These are phyloP conservation scores for Citrus australasica DNA, from an alignment of 345 rosid species.

Conservation along the genomic window DNA sequence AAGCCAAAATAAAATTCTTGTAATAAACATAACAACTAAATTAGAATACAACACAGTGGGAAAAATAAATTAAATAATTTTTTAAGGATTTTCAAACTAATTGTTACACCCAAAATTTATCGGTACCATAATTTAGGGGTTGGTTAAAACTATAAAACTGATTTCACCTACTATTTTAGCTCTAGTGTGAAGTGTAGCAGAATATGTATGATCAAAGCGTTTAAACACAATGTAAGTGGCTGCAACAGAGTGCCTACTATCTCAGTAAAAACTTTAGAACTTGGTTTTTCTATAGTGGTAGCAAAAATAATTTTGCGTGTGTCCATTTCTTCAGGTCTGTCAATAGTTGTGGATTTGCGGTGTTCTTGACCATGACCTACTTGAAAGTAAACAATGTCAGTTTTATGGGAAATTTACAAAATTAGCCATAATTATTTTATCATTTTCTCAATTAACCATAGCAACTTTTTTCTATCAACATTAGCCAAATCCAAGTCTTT, in stretches of 20 bases:
- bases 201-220: slow-evolving; percentile 38
- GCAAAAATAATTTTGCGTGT: slow-evolving; percentile 59
- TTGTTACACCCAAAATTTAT: too few relatives aligned
- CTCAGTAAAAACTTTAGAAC: slow-evolving; percentile 79
- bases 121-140: accelerated
- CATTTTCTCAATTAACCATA: too few relatives aligned
- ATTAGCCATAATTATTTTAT: too few relatives aligned
- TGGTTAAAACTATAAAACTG: too few relatives aligned
- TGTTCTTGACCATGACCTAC: slow-evolving; percentile 43
- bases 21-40: too few relatives aligned
- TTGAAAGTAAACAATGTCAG: slow-evolving; percentile 41
- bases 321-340: slow-evolving; percentile 97
- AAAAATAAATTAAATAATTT: too few relatives aligned
- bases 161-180: slow-evolving; percentile 41
- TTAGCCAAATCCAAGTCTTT: too few relatives aligned
- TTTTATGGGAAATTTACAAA: too few relatives aligned
- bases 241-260: slow-evolving; percentile 83
- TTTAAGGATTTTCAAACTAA: too few relatives aligned
- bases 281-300: slow-evolving; percentile 49
- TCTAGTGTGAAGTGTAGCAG: slow-evolving; percentile 44
- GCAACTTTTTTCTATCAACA: too few relatives aligned
- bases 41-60: accelerated
- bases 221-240: slow-evolving; percentile 68
- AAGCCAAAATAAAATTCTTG: too few relatives aligned
- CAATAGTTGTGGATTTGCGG: slow-evolving; percentile 49